Base-by-base conservation (phyloP, 1,284 basidiomycete genomes). In the Sporisorium iseilematis-ciliati region DNA sequence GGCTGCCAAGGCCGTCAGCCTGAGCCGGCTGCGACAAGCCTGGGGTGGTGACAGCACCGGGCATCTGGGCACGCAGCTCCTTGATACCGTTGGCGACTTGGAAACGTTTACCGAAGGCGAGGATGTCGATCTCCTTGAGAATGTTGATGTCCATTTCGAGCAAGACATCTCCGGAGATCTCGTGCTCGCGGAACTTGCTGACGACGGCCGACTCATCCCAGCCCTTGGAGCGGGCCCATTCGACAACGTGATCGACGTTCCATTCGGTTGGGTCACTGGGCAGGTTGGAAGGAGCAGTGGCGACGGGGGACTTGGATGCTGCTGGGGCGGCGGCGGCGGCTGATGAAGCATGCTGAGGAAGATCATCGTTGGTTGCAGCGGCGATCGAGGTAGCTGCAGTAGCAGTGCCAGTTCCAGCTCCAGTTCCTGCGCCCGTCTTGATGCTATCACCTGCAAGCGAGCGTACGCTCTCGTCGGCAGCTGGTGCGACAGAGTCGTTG, bases 121-220 rank as follows among this genome's bases (percentile, higher is more conserved):
- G 87, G 73, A 99, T 94, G 51, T 96, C 97, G 67, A 99, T 92
- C 87, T 99, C 97, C 87, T 98, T 98, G 80, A 99, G 91, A 20
- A 97, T 88, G 79, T 92, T 92, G 54, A 92, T 91, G 79, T 98
- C 95, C 75, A 99, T 92, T 79, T 97, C 95, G 61, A 99, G 89
- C 5, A 99, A 89, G 23, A 98, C 93, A 80, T 99, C 97, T 16
- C 97, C 96, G 0, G 94, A 93, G 67, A 99, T 99, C 86, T 99
- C 96, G 89, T 99, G 95, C 61, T 85, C 79, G 25, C 57, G 90
- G 81, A 99, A 97, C 86, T 94, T 96, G 75, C 90, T 89, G 72
- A 92, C 72, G 14, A 82, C 91, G 1, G 94, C 91, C 50, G 89
- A 88, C 58, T 91, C 89, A 77, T 96, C 94, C 76, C 98, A 97